Conservation (phyloP, 495 filamentous ascomycete genomes). For the Penicillium samsonianum region DNA sequence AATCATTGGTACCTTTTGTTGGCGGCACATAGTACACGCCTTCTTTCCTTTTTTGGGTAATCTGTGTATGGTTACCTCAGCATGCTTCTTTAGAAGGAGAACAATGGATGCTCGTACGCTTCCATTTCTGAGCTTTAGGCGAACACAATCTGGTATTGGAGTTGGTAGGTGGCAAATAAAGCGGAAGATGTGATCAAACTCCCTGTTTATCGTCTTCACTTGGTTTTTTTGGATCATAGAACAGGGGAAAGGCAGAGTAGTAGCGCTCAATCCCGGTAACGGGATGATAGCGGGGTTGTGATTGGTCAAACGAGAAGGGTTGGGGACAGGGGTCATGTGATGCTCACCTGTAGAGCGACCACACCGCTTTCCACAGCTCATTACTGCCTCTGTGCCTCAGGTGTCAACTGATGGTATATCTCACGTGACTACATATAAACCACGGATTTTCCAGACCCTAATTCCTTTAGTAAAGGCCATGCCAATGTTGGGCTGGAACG, state of each 20-base stretch:
- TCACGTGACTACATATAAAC: no score
- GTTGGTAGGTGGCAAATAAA: background rate
- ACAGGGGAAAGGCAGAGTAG: background rate
- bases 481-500: no score
- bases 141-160: background rate
- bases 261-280: conserved; percentile 11
- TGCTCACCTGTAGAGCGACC: conserved; percentile 32
- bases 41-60: conserved; percentile 46
- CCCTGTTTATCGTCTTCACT: background rate
- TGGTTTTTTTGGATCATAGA: background rate
- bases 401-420: background rate
- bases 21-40: conserved; percentile 48
- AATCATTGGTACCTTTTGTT: conserved; percentile 41
- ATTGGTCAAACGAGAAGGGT: conserved; percentile 24
- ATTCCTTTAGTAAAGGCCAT: no score
- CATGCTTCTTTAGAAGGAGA: background rate
- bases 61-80: conserved; percentile 20
- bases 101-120: conserved; percentile 17
- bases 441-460: no score
- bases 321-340: conserved; percentile 37
- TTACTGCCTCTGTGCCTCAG: background rate
- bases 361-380: background rate
- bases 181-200: background rate
- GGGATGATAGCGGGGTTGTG: conserved; percentile 6
- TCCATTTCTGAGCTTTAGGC: background rate